These are phyloP conservation scores for Volvox reticuliferus DNA, from an alignment of 139 green algal species.

Conservation along the genomic window DNA sequence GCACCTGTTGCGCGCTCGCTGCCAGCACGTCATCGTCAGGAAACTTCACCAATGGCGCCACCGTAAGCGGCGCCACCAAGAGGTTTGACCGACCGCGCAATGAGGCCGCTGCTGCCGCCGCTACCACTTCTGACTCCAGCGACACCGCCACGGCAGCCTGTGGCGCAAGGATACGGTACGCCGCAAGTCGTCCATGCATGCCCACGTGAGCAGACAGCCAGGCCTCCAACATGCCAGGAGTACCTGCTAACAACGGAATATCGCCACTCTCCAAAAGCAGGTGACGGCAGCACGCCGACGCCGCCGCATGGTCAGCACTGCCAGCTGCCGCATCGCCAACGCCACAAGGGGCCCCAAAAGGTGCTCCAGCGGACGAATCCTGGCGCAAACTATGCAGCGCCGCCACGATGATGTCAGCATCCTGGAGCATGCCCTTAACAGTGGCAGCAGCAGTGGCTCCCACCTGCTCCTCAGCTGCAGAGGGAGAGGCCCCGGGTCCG, in stretches of 20 bases:
- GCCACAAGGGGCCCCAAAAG: not conserved
- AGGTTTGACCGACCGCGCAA: conserved; percentile 5
- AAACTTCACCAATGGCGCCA: conserved; percentile 27
- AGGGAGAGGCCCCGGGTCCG: not conserved
- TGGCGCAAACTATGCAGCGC: not conserved
- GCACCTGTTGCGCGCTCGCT: conserved; percentile 3
- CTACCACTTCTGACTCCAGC: not conserved
- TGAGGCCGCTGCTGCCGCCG: not conserved
- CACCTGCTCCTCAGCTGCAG: not conserved
- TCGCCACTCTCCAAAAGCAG: conserved; percentile 37
- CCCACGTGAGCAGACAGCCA: conserved; percentile 42
- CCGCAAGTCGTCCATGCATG: not conserved
- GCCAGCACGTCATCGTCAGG: conserved; percentile 30
- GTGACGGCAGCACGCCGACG: not conserved
- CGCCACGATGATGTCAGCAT: not conserved
- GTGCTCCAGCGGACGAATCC: not conserved
- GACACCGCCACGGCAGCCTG: conserved; percentile 12
- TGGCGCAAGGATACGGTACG: conserved; percentile 37
- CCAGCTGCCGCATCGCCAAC: not conserved
- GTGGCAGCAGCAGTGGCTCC: no score
- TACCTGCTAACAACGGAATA: conserved; percentile 34
- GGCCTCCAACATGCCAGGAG: conserved; percentile 46
- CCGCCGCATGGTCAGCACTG: not conserved
- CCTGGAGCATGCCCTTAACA: not conserved
- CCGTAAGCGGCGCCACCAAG: conserved; percentile 39